Evolutionary conservation across 2,329 filamentous ascomycete genomes (phyloP), one percentile per base, ranked within the genome.

Genomic region (Didymella glomerata): DNA sequence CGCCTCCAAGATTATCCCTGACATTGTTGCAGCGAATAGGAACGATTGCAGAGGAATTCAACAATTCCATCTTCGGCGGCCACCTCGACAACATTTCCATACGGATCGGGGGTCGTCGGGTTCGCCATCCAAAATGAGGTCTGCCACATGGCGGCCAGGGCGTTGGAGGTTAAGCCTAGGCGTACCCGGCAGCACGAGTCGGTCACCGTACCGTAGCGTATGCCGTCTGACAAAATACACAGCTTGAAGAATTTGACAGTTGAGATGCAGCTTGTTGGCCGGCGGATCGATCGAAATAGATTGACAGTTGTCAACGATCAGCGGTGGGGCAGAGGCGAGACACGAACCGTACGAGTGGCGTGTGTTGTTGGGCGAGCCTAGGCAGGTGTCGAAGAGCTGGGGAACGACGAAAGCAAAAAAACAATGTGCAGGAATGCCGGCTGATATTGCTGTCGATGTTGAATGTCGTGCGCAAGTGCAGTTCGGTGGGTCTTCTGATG

Each of bases 31-130:
- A 53, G 49, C 66, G 54, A 68, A 68, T 68, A 30, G 57, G 50
- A 47, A 28, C 47, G 20, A 16, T 27, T 38, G 41, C 36, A 54
- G 22, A 27, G 48, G 57, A 45, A 34, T 44, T 59, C 50, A 57
- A 53, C 49, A 61, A 59, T 58, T 53, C 63, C 60, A 64, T 67
- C 61, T 55, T 62, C 65, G 62, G 65, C 48, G 55, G 55, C 51
- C 40, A 54, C 48, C 42, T 59, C 40, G 36, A 56, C n/a, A 3
- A 51, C 51, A 61, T 57, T 56, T 60, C 51, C 53, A 47, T 54
- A 44, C 27, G 45, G 47, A 57, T 64, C 56, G 58, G 61, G 48
- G 57, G 28, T 18, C 48, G 46, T 40, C 54, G 54, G 45, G 18
- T 30, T 16, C 4, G 27, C 18, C 46, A 46, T 44, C 32, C 11